Conservation (phyloP, 2,329 filamentous ascomycete genomes). For the Ceratocystis alfenasii region DNA sequence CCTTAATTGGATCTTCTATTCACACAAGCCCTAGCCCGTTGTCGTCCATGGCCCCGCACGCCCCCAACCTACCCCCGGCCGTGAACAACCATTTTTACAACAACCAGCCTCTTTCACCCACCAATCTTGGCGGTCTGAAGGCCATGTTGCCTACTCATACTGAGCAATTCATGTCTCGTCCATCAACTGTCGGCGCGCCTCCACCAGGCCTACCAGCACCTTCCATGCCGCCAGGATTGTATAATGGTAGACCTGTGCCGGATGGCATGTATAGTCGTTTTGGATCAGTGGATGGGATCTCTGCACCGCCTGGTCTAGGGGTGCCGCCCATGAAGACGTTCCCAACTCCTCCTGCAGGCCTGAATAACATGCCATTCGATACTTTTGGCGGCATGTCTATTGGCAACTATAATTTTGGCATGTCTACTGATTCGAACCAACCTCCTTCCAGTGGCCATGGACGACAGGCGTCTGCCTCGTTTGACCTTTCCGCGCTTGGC, state of each 20-base stretch:
- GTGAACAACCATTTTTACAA: conserved; percentile 23
- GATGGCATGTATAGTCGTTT: conserved; percentile 21
- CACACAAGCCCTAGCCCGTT: conserved; percentile 55
- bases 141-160: conserved; percentile 39
- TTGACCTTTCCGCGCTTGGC: conserved; percentile 40
- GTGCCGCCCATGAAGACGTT: conserved; percentile 32
- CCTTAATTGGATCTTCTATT: conserved; percentile 49
- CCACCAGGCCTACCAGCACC: conserved; percentile 16
- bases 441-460: conserved; percentile 47
- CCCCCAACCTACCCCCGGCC: background rate
- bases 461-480: conserved; percentile 60
- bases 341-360: conserved; percentile 27
- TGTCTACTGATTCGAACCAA: conserved; percentile 19
- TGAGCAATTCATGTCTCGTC: conserved; percentile 28
- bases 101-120: conserved; percentile 50
- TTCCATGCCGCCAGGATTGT: conserved; percentile 36
- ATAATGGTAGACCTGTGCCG: conserved; percentile 18
- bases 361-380: conserved; percentile 15
- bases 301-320: conserved; percentile 15
- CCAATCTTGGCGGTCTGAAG: conserved; percentile 43
- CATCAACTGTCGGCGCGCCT: conserved; percentile 1
- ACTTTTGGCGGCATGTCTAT: conserved; percentile 15
- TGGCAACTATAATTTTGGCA: conserved; percentile 7
- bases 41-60: conserved; percentile 28
- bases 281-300: conserved; percentile 17